Conservation (phyloP, 2,329 filamentous ascomycete species). For the Mycosphaerella sp. region DNA sequence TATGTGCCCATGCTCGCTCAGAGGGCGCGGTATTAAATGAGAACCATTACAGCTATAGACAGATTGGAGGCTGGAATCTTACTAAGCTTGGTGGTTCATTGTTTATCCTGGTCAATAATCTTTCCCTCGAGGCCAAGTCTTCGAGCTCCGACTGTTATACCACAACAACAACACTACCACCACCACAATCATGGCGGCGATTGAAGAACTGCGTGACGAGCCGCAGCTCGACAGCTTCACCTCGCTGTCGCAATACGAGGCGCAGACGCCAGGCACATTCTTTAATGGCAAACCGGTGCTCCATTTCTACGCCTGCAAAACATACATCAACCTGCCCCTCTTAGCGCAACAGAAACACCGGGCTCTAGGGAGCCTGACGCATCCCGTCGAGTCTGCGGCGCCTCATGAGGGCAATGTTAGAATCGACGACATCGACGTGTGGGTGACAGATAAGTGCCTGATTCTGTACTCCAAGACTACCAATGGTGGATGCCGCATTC, state of each 20-base stretch:
- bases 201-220: neutral
- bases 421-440: slow-evolving; percentile 38
- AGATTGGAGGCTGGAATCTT: neutral
- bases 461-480: slow-evolving; percentile 57
- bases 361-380: neutral
- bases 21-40: too few relatives aligned
- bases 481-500: slow-evolving; percentile 59
- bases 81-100: neutral
- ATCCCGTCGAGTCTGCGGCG: neutral
- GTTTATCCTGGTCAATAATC: neutral
- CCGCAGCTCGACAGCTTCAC: slow-evolving; percentile 43
- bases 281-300: slow-evolving; percentile 65
- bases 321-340: slow-evolving; percentile 26
- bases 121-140: neutral
- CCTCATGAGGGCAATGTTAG: slow-evolving; percentile 24
- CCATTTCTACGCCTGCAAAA: slow-evolving; percentile 53
- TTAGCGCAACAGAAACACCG: slow-evolving; percentile 3
- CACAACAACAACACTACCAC: neutral
- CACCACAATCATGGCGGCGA: neutral
- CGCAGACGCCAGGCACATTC: slow-evolving; percentile 67
- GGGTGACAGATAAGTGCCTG: slow-evolving; percentile 49
- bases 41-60: too few relatives aligned
- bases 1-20: too few relatives aligned
- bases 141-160: too few relatives aligned
- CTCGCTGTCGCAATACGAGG: slow-evolving; percentile 61